phyloP scores from a whole-genome alignment of 257 asterid species.

The Mentha longifolia region DNA sequence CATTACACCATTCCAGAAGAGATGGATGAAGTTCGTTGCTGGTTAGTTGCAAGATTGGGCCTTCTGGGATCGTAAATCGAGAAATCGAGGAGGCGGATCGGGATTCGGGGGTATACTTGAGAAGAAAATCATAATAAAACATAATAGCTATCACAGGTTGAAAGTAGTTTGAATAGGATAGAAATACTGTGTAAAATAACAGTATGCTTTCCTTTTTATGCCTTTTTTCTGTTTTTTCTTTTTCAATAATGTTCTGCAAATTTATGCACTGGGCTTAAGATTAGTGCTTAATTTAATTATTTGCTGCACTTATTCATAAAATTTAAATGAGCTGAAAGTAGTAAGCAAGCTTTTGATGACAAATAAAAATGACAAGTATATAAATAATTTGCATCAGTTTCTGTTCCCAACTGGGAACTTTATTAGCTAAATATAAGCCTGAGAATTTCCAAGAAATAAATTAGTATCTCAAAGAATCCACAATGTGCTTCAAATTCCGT shows the following conservation, averaged over 20 bases:
- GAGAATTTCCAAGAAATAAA: not conserved
- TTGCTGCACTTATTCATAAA: not conserved
- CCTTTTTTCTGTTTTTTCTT: not conserved
- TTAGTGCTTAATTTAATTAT: not conserved
- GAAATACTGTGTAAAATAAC: slow-evolving; percentile 26
- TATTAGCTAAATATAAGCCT: slow-evolving; percentile 14
- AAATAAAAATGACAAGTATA: slow-evolving; percentile 6
- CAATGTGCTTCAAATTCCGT: slow-evolving; percentile 14
- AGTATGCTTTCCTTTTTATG: slow-evolving; percentile 18
- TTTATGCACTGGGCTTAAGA: not conserved
- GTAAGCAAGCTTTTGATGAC: too few species aligned
- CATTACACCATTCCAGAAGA: slow-evolving; percentile 80
- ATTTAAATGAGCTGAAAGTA: too few species aligned
- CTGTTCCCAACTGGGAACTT: slow-evolving; percentile 21
- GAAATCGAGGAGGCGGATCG: slow-evolving; percentile 5
- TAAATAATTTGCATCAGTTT: not conserved
- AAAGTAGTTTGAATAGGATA: slow-evolving; percentile 28
- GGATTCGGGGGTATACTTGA: slow-evolving; percentile 36
- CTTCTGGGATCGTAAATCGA: slow-evolving; percentile 52
- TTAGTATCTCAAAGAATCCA: slow-evolving; percentile 11
- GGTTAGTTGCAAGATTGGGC: slow-evolving; percentile 57
- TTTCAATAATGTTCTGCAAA: not conserved
- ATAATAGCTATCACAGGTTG: slow-evolving; percentile 22
- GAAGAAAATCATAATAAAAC: slow-evolving; percentile 23
- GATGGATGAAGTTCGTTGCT: slow-evolving; percentile 61